Conservation (phyloP, 345 rosid genomes). For the Gossypium ekmanianum region DNA sequence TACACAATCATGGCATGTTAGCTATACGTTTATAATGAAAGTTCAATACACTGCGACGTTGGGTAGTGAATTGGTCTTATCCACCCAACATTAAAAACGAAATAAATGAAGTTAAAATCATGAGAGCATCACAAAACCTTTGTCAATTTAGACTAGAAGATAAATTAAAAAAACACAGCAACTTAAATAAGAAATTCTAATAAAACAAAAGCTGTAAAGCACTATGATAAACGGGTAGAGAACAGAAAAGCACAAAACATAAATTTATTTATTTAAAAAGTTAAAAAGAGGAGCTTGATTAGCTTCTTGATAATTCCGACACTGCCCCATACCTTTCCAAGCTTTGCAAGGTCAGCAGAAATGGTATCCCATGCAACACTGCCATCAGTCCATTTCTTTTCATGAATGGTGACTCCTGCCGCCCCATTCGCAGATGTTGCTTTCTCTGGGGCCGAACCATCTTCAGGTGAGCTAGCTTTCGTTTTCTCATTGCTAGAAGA, state of each 20-base stretch:
- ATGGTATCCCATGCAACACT: slow-evolving; percentile 58
- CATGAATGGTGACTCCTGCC: slow-evolving; percentile 64
- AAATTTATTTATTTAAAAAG: background rate
- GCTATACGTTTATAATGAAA: slow-evolving; percentile 3
- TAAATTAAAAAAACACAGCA: background rate
- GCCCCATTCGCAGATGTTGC: slow-evolving; percentile 26
- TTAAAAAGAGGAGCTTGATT: background rate
- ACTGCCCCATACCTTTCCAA: slow-evolving; percentile 54
- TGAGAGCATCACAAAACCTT: background rate
- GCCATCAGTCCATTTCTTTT: slow-evolving; percentile 92
- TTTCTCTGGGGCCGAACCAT: slow-evolving; percentile 32
- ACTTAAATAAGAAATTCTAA: background rate
- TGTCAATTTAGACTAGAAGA: background rate
- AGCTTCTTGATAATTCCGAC: slow-evolving; percentile 1
- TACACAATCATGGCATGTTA: background rate
- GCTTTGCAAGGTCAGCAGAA: slow-evolving; percentile 55
- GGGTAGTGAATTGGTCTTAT: background rate
- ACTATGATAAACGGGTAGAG: background rate
- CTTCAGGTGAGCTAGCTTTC: slow-evolving; percentile 46
- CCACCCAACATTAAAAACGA: background rate
- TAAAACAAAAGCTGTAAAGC: background rate
- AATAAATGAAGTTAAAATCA: background rate
- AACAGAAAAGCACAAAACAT: slow-evolving; percentile 6
- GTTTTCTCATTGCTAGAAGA: slow-evolving; percentile 41
- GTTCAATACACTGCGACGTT: background rate